phyloP scores from a whole-genome alignment of 2,329 filamentous ascomycete species.

The Cylindrodendrum hubeiense region DNA sequence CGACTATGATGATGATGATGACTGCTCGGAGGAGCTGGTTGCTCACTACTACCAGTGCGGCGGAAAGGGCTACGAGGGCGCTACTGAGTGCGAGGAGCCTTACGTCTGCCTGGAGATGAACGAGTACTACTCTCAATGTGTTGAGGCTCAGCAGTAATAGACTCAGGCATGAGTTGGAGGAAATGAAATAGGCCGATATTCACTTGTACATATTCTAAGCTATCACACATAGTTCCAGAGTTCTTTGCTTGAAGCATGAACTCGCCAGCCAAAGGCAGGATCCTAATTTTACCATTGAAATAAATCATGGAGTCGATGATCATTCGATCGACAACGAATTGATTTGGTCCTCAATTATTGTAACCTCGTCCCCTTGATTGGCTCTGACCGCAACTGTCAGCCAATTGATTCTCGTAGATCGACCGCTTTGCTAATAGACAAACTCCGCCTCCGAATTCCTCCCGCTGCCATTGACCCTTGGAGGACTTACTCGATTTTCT shows the following conservation, averaged over 20 bases:
- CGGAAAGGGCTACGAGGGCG: constrained; percentile 32
- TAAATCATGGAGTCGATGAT: not conserved
- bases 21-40: constrained; percentile 3
- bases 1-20: not conserved
- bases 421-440: not conserved
- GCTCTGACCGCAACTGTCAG: constrained; percentile 3
- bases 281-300: constrained; percentile 16
- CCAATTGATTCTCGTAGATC: not conserved
- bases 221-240: constrained; percentile 16
- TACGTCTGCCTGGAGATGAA: constrained; percentile 34
- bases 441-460: not conserved
- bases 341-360: not conserved
- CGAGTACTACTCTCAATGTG: constrained; percentile 39
- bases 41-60: constrained; percentile 41
- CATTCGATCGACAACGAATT: not conserved
- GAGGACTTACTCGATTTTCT: not conserved
- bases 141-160: constrained; percentile 17
- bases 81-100: constrained; percentile 38
- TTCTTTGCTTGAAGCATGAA: constrained; percentile 33
- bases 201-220: constrained; percentile 31
- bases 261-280: constrained; percentile 18
- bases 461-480: not conserved
- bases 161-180: not conserved
- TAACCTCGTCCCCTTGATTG: not conserved
- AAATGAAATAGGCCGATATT: constrained; percentile 13